Conservation (phyloP, 495 filamentous ascomycete species). For the Xylaria venustula region DNA sequence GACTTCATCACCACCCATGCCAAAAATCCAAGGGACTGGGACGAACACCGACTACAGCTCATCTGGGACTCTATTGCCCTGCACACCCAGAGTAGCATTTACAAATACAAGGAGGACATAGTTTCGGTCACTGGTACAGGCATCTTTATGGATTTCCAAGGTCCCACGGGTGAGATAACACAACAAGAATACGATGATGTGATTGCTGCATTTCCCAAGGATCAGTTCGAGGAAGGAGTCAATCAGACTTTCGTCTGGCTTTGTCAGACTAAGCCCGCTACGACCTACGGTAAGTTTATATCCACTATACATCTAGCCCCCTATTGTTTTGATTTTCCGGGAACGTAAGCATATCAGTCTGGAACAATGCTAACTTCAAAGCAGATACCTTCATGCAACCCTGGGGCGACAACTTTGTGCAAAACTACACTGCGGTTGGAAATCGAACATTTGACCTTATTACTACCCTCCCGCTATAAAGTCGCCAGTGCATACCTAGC, state of each 20-base stretch:
- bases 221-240: conserved; percentile 28
- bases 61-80: conserved; percentile 46
- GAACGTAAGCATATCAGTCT: not conserved
- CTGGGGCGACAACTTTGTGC: conserved; percentile 27
- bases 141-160: conserved; percentile 38
- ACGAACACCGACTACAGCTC: conserved; percentile 38
- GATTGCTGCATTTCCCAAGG: conserved; percentile 28
- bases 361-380: conserved; percentile 5
- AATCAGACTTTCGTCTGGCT: conserved; percentile 34
- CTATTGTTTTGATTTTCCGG: too few relatives aligned
- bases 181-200: conserved; percentile 33
- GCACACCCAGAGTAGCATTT: conserved; percentile 36
- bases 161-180: conserved; percentile 27
- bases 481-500: not conserved
- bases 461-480: not conserved
- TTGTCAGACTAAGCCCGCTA: conserved; percentile 35
- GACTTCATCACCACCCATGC: conserved; percentile 32
- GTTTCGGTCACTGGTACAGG: conserved; percentile 33
- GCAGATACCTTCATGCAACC: conserved; percentile 28
- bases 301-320: too few relatives aligned
- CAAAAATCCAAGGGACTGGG: conserved; percentile 25
- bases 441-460: conserved; percentile 22
- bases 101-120: conserved; percentile 39
- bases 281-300: conserved; percentile 38
- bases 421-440: conserved; percentile 27